Percentiles rank a stretch among this genome's conserved stretches.
Evolutionary conservation across 192 early-diverging fungal species (phyloP).

Genomic region (Coemansia sp.): DNA sequence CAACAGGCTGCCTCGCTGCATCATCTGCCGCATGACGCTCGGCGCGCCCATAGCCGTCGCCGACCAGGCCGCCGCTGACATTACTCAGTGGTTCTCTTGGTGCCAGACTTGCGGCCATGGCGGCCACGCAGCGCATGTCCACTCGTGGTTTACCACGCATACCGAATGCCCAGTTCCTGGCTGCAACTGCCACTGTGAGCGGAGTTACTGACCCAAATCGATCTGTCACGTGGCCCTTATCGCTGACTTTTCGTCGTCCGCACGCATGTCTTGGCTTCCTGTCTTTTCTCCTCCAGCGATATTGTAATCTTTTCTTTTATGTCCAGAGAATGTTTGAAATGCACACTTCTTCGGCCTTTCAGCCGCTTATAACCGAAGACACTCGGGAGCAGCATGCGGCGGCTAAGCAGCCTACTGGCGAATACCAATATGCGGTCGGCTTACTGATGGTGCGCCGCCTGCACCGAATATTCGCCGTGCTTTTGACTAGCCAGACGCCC

Average conservation of each 20-base stretch:
- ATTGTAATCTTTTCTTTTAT: not conserved
- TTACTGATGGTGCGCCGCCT: conserved; percentile 25
- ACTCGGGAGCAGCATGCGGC: not conserved
- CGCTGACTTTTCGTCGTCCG: not conserved
- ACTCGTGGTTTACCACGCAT: conserved; percentile 90
- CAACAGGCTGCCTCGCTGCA: conserved; percentile 49
- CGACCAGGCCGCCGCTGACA: conserved; percentile 36
- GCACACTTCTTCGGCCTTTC: not conserved
- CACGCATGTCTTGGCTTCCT: not conserved
- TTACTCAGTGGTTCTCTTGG: conserved; percentile 97
- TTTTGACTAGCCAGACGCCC: conserved; percentile 7
- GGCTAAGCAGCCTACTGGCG: not conserved
- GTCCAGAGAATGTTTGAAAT: conserved; percentile 7
- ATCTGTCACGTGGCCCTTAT: conserved; percentile 1
- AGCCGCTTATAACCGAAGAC: not conserved
- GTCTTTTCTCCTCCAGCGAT: not conserved
- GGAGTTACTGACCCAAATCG: conserved; percentile 8
- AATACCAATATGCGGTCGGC: conserved; percentile 37
- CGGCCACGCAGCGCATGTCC: conserved; percentile 90
- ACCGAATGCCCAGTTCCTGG: conserved; percentile 89
- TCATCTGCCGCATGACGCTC: conserved; percentile 53
- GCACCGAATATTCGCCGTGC: conserved; percentile 17
- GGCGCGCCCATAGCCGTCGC: conserved; percentile 32
- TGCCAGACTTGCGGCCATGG: conserved; percentile 98
- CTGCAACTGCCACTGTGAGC: conserved; percentile 61